Base-by-base conservation (phyloP, 2,329 filamentous ascomycete genomes). In the Herpotrichia juniperi region DNA sequence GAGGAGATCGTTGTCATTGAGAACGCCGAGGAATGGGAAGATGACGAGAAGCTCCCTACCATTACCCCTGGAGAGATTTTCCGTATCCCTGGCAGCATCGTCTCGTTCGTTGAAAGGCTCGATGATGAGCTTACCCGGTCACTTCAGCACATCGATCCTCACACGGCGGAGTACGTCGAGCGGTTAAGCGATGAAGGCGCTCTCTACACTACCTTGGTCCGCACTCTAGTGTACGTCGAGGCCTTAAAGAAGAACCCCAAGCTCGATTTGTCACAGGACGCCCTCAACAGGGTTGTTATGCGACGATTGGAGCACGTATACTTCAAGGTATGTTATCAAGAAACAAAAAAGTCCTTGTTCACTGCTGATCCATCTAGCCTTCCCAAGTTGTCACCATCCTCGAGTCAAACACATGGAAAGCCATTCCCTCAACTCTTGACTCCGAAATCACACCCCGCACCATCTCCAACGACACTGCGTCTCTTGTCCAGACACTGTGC, bases 121-220 rank as follows among this genome's bases (percentile, higher is more conserved):
- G 94, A 99, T 68, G 94, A 99, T 69, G 96, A 99, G 79, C 90
- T 99, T 59, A 96, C 91, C 56, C 88, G 94, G 66, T 97, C 94
- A n/a, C 83, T 99, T 46, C 94, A 99, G 77, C 90, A 88, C 76
- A 97, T 99, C 69, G 94, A 99, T 74, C 96, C 94, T 51, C 94
- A 99, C 78, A 99, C 94, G 34, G 94, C 94, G 25, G 94, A 99
- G 79, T 99, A 99, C 73, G 96, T 99, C 57, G 94, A 99, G 74
- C 87, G 96, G 53, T 80, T 99, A 54, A 89, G 90, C 49, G 94
- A 99, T 67, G 94, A 99, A 80, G 89, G 88, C 57, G 81, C 88
- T 43, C 82, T 99, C 46, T 99, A 99, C 81, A 92, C 91, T 76
- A 89, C 91, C 76, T 90, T 99, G 73, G 88, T 97, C 73, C 90